Percentiles rank a stretch among this genome's conserved stretches.
phyloP scores from a whole-genome alignment of 345 rosid genomes.

The Ailanthus altissimus region DNA sequence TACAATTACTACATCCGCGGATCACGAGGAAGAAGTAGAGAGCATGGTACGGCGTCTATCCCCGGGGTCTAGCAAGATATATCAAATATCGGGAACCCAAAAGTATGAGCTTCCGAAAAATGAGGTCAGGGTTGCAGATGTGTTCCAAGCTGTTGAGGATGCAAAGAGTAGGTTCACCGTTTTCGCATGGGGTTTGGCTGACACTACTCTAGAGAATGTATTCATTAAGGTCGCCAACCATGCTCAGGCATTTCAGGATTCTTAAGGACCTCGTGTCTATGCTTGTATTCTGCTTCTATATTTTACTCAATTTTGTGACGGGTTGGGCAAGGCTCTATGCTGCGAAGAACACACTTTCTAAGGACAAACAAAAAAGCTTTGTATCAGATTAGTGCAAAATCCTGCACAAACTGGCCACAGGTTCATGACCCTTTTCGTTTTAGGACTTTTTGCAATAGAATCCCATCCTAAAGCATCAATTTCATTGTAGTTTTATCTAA shows the following conservation, averaged over 20 bases:
- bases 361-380: too few relatives aligned
- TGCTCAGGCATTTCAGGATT: constrained; percentile 49
- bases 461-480: too few relatives aligned
- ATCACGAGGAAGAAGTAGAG: constrained; percentile 69
- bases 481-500: too few relatives aligned
- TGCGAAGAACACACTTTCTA: too few relatives aligned
- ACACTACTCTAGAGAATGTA: constrained; percentile 94
- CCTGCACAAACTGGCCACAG: too few relatives aligned
- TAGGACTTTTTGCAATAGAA: too few relatives aligned
- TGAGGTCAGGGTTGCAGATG: constrained; percentile 69
- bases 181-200: constrained; percentile 93
- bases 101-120: constrained; percentile 91
- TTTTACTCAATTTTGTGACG: background rate
- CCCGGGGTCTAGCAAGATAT: constrained; percentile 70
- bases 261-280: constrained; percentile 47
- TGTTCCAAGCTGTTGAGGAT: constrained; percentile 79
- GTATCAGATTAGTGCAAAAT: too few relatives aligned
- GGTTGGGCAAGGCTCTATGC: too few relatives aligned
- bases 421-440: too few relatives aligned
- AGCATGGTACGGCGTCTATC: constrained; percentile 56
- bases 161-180: constrained; percentile 77
- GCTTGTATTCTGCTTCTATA: too few relatives aligned
- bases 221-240: constrained; percentile 85
- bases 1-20: constrained; percentile 71
- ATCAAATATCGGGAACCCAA: constrained; percentile 88